phyloP scores from a whole-genome alignment of 2,329 filamentous ascomycete genomes.

The Cladorrhinum sp. region DNA sequence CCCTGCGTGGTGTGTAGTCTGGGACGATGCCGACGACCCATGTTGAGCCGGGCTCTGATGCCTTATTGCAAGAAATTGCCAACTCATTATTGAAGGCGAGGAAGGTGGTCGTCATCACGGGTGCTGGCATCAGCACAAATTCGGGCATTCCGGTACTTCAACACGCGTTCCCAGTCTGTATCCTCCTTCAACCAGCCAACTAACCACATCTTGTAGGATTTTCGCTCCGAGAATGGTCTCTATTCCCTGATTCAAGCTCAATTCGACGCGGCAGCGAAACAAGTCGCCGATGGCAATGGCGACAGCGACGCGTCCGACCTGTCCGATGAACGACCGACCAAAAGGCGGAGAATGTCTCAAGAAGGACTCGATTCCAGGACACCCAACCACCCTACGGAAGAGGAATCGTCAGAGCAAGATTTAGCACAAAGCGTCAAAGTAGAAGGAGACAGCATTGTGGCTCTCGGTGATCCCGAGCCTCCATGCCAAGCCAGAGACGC shows the following conservation, averaged over 20 bases:
- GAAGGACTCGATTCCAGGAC: conserved; percentile 15
- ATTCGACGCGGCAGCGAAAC: conserved; percentile 51
- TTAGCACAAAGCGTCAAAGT: neutral
- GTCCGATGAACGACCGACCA: conserved; percentile 30
- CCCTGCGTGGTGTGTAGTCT: neutral
- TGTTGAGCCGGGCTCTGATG: conserved; percentile 49
- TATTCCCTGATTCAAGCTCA: conserved; percentile 70
- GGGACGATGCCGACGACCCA: conserved; percentile 57
- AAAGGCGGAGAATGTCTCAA: conserved; percentile 35
- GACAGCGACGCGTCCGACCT: conserved; percentile 30
- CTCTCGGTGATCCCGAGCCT: neutral
- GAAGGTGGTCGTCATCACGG: conserved; percentile 69
- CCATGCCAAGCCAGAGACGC: neutral
- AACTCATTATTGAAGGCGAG: conserved; percentile 61
- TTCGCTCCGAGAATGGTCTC: conserved; percentile 68
- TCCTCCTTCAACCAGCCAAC: neutral
- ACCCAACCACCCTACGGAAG: neutral
- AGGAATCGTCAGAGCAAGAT: neutral
- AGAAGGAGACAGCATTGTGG: neutral
- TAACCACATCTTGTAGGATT: conserved; percentile 49
- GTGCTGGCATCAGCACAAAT: conserved; percentile 72
- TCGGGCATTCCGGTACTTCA: conserved; percentile 66
- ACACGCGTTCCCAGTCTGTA: neutral
- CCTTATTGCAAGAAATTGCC: conserved; percentile 62
- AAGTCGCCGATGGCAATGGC: conserved; percentile 30